These are phyloP conservation scores for Trichocomaceae sp. DNA, from an alignment of 2,329 filamentous ascomycete species.

Conservation along the genomic window DNA sequence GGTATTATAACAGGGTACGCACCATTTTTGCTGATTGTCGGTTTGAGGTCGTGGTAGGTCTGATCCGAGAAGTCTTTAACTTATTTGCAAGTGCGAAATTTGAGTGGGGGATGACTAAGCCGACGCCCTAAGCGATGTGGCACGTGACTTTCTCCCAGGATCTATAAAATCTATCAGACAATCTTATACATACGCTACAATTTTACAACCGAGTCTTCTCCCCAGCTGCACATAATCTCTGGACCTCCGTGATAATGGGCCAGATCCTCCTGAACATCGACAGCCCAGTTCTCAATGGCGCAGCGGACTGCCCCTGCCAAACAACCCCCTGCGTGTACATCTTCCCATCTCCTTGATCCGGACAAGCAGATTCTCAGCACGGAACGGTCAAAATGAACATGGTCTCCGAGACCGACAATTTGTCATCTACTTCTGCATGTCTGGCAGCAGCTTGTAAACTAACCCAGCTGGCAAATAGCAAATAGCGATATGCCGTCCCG, in stretches of 20 bases:
- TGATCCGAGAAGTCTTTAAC: conserved; percentile 19
- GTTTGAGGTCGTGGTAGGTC: conserved; percentile 25
- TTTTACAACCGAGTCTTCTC: neutral
- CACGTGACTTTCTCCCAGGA: neutral
- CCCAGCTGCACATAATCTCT: neutral
- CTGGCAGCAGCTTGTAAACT: neutral
- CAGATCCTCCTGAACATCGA: neutral
- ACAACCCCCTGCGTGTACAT: conserved; percentile 5
- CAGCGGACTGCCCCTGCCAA: conserved; percentile 4
- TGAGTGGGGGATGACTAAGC: conserved; percentile 33
- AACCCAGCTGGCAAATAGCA: neutral
- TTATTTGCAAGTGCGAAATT: conserved; percentile 33
- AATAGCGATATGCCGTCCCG: neutral
- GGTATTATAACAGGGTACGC: too few relatives aligned
- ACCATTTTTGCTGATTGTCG: conserved; percentile 35
- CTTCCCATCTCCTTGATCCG: conserved; percentile 1
- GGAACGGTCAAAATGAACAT: conserved; percentile 4
- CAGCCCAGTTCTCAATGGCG: conserved; percentile 2
- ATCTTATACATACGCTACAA: too few relatives aligned
- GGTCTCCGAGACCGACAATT: neutral
- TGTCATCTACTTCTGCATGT: neutral
- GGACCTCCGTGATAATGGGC: neutral
- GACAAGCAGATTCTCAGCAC: conserved; percentile 4
- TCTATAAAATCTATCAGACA: too few relatives aligned
- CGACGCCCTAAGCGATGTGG: conserved; percentile 30